Conservation (phyloP, 768 basidiomycete genomes). For the Pleurotus citrinopileatus region DNA sequence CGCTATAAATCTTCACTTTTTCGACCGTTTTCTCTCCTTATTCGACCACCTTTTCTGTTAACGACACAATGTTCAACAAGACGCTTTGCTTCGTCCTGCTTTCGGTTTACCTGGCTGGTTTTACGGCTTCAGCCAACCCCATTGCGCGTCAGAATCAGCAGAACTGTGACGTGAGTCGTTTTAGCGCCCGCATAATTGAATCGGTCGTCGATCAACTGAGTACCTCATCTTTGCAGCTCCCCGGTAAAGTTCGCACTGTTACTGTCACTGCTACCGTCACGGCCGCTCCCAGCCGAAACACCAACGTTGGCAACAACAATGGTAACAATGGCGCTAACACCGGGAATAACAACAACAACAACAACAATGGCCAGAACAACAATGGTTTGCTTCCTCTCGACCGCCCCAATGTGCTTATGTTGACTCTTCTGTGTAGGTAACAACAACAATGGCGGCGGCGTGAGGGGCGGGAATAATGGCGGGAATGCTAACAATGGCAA, state of each 20-base stretch:
- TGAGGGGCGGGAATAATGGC: slow-evolving; percentile 6
- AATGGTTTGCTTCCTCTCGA: not conserved
- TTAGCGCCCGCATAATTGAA: slow-evolving; percentile 1
- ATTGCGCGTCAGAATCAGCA: slow-evolving; percentile 15
- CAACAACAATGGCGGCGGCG: not conserved
- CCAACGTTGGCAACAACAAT: not conserved
- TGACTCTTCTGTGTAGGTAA: not conserved
- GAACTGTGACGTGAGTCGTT: slow-evolving; percentile 19
- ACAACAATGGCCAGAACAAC: not conserved
- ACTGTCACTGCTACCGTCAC: slow-evolving; percentile 31
- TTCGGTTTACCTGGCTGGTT: slow-evolving; percentile 32
- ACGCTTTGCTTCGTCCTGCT: slow-evolving; percentile 37
- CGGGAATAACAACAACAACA: slow-evolving; percentile 13
- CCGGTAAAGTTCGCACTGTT: slow-evolving; percentile 27
- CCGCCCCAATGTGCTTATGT: not conserved
- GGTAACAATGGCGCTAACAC: slow-evolving; percentile 12
- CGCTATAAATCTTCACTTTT: slow-evolving; percentile 22
- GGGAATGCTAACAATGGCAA: slow-evolving; percentile 8
- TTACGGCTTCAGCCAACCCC: slow-evolving; percentile 30
- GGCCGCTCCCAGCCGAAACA: slow-evolving; percentile 13
- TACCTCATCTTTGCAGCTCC: slow-evolving; percentile 14
- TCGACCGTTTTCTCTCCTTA: slow-evolving; percentile 12
- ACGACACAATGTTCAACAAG: slow-evolving; percentile 39
- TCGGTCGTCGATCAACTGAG: slow-evolving; percentile 10
- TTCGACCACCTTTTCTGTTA: slow-evolving; percentile 18